Base-by-base conservation (phyloP, 305 asterid species). In the Rubia peregrina region DNA sequence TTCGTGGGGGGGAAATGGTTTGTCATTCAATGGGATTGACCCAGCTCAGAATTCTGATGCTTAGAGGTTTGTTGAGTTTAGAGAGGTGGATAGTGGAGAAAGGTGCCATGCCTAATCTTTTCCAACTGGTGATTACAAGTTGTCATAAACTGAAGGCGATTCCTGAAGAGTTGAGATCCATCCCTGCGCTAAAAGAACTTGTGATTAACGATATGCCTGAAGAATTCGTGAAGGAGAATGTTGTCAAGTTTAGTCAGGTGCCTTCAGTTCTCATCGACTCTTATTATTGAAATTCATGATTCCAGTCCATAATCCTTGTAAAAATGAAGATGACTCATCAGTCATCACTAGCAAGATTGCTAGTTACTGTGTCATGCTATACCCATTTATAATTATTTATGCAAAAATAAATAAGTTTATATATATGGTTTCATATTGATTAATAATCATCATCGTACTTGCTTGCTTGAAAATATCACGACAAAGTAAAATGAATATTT, bases 11-110 rank as follows among this genome's bases (percentile, higher is more conserved):
- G 36, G 68, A 63, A 63, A 38, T 63, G 68, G 68, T 63, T 63
- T 63, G 68, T 11, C 68, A 70, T 70, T 8, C 71, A 17, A 38
- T 16, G 1, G 84, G 80, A 0, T 77, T 77, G 49, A 73, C 75
- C 16, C 67, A 30, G 36, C 81, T 80, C 22, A 74, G 48, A 67
- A 22, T 24, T 51, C 76, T 80, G 42, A 3, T 6, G 10, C 57
- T 80, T 12, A 11, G 6, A 0, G 17, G 9, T 17, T 51, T 74
- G 30, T 41, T 22, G 2, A 22, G 49, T 9, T 2, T 26, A 26
- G 30, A 26, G 30, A 26, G 1, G 30, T 26, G 30, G 30, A 26
- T 26, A 26, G 30, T 72, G 49, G 68, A 63, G 68, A 14, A 16
- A 33, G 44, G 43, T 30, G 44, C 67, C 44, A 63, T 63, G 68